Percentiles rank a stretch among this genome's conserved stretches.
These are phyloP conservation scores for Jatropha curcas DNA, from an alignment of 345 rosid genomes.

Conservation along the genomic window DNA sequence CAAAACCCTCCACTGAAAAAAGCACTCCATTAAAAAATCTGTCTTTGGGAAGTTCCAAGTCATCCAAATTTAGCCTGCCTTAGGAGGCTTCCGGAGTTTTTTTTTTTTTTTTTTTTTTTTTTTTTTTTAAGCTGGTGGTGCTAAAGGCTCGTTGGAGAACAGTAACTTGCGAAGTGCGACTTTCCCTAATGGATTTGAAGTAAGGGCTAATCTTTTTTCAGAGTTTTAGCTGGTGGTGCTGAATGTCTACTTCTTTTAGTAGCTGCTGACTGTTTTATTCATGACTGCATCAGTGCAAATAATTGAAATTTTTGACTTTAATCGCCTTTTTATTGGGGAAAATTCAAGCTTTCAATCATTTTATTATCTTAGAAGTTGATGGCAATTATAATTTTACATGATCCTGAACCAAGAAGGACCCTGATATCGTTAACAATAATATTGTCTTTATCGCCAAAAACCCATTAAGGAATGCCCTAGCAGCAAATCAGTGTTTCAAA, in stretches of 20 bases:
- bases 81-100: constrained; percentile 89
- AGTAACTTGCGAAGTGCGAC: constrained; percentile 37
- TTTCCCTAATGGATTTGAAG: constrained; percentile 86
- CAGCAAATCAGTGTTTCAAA: neutral
- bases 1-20: constrained; percentile 56
- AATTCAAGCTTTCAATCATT: too few species aligned
- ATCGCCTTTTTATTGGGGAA: too few species aligned
- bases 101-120: too few species aligned
- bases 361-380: too few species aligned
- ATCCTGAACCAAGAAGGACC: neutral
- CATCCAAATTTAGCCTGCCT: constrained; percentile 69
- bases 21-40: constrained; percentile 57
- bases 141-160: constrained; percentile 41
- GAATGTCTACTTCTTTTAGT: too few species aligned
- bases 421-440: neutral
- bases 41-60: constrained; percentile 60
- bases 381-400: neutral
- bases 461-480: neutral
- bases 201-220: constrained; percentile 20
- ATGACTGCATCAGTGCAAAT: neutral
- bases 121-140: constrained; percentile 27
- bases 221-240: too few species aligned
- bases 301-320: neutral
- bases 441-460: too few species aligned
- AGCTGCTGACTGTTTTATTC: neutral